Base-by-base conservation (phyloP, 805 yeast genomes). In the Candida glaebosa region DNA sequence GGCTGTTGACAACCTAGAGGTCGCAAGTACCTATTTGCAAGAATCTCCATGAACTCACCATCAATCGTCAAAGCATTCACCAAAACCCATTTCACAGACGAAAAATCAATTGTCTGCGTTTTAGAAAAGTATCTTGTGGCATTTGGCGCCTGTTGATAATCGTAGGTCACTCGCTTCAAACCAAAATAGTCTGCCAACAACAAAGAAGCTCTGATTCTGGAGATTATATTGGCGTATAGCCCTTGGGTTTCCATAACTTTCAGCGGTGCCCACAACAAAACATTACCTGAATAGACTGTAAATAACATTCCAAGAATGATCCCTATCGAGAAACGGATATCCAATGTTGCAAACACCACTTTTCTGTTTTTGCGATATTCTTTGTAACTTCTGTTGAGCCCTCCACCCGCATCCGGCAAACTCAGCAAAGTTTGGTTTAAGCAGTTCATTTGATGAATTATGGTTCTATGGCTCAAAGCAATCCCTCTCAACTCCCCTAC, bases 401-500 rank as follows among this genome's bases (percentile, higher is more conserved):
- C 76, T 2, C 79, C 76, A 34, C 79, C 73, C n/a, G 77, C 71
- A 39, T 78, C 73, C 2, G 87, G 85, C 48, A 71, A 66, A 36
- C 89, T 82, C 51, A 79, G 79, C 5, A 91, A 63, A 10, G 91
- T 78, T 7, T 81, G 73, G 3, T 84, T 75, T 18, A 93, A 56
- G 36, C 87, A 77, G 46, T 78, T 75, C 90, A 93, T 87, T 56
- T 93, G 99, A 50, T 87, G 91, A 57, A 85, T 74, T 5, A 93
- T 77, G 0, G 96, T 89, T 44, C 87, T 71, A 58, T 93, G 98
- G 18, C 93, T 85, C 57, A 93, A 76, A 1, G 95, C 96, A 26
- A 93, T 95, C 14, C 99, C 99, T 43, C 96, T 73, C 26, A 89
- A 64, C 49, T 90, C 95, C 2, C 98, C 98, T 19, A 86, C 78